A percentile compares a stretch with the other conserved stretches of the same genome.
These are phyloP conservation scores for Rhododendron williamsianum DNA, from an alignment of 148 eudicot species.

Conservation along the genomic window DNA sequence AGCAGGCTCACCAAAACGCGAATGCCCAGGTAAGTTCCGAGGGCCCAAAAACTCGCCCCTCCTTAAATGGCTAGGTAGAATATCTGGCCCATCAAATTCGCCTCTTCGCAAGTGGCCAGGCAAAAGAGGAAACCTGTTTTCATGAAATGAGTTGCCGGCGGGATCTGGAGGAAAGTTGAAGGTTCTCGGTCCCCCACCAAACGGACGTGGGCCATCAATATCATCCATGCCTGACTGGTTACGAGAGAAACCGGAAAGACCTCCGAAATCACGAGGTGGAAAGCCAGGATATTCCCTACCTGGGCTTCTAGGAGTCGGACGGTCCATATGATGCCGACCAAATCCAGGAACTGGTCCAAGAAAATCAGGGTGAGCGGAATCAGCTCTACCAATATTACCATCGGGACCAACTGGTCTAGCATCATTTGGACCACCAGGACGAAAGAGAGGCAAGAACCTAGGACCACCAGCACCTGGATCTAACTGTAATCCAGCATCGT, in stretches of 20 bases:
- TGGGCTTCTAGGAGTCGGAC: constrained; percentile 55
- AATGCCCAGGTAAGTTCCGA: constrained; percentile 29
- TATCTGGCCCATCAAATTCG: constrained; percentile 51
- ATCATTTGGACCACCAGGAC: constrained; percentile 29
- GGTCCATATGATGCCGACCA: constrained; percentile 52
- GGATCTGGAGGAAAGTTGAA: constrained; percentile 41
- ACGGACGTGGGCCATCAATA: constrained; percentile 40
- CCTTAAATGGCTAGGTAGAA: constrained; percentile 34
- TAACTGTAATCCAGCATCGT: constrained; percentile 34
- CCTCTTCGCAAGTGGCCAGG: constrained; percentile 48
- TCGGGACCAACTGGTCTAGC: constrained; percentile 38
- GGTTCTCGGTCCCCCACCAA: constrained; percentile 44
- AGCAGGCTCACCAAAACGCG: constrained; percentile 38
- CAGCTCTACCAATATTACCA: constrained; percentile 34
- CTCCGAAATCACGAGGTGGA: constrained; percentile 46
- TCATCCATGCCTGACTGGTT: constrained; percentile 23
- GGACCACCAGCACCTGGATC: constrained; percentile 39
- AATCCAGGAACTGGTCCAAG: constrained; percentile 43
- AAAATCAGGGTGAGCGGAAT: constrained; percentile 38
- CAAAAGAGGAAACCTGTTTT: constrained; percentile 45
- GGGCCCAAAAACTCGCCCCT: constrained; percentile 54
- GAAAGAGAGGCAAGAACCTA: constrained; percentile 43
- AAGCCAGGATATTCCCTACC: constrained; percentile 49
- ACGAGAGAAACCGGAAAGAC: constrained; percentile 28
- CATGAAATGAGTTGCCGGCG: constrained; percentile 36